Base-by-base conservation (phyloP, 768 basidiomycete species). In the Tephrocybe sp. region DNA sequence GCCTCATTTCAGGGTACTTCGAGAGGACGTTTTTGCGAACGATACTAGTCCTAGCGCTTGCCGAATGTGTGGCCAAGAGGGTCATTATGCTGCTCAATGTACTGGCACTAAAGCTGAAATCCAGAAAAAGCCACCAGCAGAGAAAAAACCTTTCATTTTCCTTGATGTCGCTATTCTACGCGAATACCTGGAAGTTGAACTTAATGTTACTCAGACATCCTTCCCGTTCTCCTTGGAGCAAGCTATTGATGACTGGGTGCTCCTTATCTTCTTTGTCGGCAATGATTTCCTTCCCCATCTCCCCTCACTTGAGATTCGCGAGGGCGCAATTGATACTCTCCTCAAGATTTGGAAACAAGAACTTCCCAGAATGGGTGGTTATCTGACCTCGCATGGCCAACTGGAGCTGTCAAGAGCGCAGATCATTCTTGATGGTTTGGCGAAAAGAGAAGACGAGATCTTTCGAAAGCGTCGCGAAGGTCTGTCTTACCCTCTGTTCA, bases 211-310 rank as follows among this genome's bases (percentile, higher is more conserved):
- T n/a, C 72, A 81, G 54, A 69, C 80, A 15, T 74, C 85, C 2
- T 94, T 97, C 73, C 84, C 87, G 26, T 98, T 96, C 80, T 84
- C 90, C 62, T 78, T 98, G 68, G 97, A 99, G 71, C 86, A 88
- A 70, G 94, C 97, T 32, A 90, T 99, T 70, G 97, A 99, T 80
- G 97, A 99, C 70, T 99, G 97, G 97, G 93, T 99, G 61, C 85
- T 99, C 65, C 83, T 99, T 64, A 98, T 98, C 61, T 99, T 99
- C 85, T 98, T 99, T 72, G 97, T 99, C 68, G 97, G 97, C 61
- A 99, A 99, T 75, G 93, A 98, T 77, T 95, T 99, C 81, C 80
- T 99, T 62, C 97, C 97, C 18, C 97, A 99, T 74, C 79, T 99
- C 51, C 97, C 97, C 21, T 93, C 90, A 53, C 83, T 99, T 78